Evolutionary conservation across 495 filamentous ascomycete species (phyloP), one percentile per base, ranked within the genome.

Genomic region (Venustampulla echinocandica): DNA sequence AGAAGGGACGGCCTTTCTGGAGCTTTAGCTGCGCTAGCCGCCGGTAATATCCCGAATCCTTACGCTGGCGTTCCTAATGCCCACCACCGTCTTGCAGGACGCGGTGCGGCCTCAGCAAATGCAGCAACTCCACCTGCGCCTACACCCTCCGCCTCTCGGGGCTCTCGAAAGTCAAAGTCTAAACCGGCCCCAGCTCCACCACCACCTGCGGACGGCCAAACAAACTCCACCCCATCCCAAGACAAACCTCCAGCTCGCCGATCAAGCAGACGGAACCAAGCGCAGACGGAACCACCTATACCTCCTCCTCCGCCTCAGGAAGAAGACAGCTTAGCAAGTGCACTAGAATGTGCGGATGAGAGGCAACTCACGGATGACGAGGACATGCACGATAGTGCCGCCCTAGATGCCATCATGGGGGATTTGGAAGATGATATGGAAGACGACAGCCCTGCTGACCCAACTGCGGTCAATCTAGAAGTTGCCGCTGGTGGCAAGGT

Each of bases 341-440:
- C 84, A 0, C 64, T 99, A 2, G 92, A 97, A 64, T 97, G 92
- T 61, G 90, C 92, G 19, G 93, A 97, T 64, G 92, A 97, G 65
- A 81, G 82, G 59, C 86, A 86, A 43, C 71, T 81, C 42, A 81
- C 69, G 46, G 90, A 93, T 28, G 87, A 85, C 20, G 82, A 89
- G 39, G 75, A 76, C 7, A 68, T 71, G 32, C 80, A 84, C 22
- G 85, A 90, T 7, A 71, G 73, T 13, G 80, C 79, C 10, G 79
- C 82, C 18, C 69, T 95, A 24, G 87, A 94, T 58, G 82, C 85
- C 48, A 85, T 98, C 39, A 80, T 97, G 15, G 88, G 87, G 57
- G 87, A 95, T 56, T 68, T 98, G 2, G 90, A 95, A 40, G 85
- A 93, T 34, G 87, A 90, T 15, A 78, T 95, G 65, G 84, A 89